phyloP scores from a whole-genome alignment of 129 eudicot species.

The Centella asiatica region DNA sequence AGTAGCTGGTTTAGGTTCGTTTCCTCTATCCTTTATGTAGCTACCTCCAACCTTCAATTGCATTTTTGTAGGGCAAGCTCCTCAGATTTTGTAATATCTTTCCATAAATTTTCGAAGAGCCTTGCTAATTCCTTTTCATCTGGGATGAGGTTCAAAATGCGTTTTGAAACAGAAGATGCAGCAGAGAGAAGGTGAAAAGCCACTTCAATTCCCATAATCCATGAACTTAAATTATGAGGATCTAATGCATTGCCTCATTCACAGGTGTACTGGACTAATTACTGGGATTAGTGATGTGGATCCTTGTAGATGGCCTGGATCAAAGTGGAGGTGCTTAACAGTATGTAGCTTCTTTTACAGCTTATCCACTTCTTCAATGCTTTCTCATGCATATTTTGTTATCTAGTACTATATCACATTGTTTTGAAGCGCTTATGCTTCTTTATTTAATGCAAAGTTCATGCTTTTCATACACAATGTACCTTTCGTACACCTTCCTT shows the following conservation, averaged over 20 bases:
- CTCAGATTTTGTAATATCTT: slow-evolving; percentile 70
- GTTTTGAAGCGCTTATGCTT: no score
- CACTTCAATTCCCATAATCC: background rate
- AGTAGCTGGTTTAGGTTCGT: background rate
- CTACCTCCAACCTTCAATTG: slow-evolving; percentile 5
- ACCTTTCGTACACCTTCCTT: background rate
- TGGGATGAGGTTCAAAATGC: slow-evolving; percentile 84
- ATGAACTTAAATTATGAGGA: background rate
- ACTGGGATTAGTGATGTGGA: slow-evolving; percentile 55
- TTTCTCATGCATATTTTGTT: background rate
- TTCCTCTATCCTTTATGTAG: background rate
- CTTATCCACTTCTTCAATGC: background rate
- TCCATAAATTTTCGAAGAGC: slow-evolving; percentile 51
- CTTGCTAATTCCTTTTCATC: slow-evolving; percentile 40
- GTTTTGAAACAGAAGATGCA: slow-evolving; percentile 76
- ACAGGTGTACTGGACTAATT: slow-evolving; percentile 69
- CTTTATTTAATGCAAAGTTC: no score
- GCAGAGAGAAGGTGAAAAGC: slow-evolving; percentile 63
- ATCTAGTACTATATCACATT: no score
- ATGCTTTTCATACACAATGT: background rate
- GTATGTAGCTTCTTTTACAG: slow-evolving; percentile 28
- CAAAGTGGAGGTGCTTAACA: slow-evolving; percentile 90
- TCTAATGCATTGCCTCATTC: slow-evolving; percentile 2
- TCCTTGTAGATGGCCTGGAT: slow-evolving; percentile 82
- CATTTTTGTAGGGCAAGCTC: slow-evolving; percentile 49